Evolutionary conservation across 164 flowering plant genomes (phyloP).

Genomic region (Cinnamomum micranthum): DNA sequence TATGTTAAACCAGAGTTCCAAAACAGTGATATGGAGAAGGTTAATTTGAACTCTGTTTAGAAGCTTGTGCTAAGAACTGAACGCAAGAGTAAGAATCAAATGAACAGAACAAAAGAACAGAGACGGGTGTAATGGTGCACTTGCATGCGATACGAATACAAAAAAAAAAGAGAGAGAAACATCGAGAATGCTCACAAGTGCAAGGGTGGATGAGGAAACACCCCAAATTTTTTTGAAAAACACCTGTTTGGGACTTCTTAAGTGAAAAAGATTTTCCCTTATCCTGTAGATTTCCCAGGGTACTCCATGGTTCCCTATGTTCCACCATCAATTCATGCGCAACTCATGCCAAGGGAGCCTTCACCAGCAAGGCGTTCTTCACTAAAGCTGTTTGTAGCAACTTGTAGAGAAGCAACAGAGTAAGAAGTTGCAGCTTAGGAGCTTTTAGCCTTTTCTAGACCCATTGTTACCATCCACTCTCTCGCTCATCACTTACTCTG

Average conservation of each 20-base stretch:
- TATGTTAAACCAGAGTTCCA: constrained; percentile 1
- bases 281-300: too few species aligned
- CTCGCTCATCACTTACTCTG: constrained; percentile 53
- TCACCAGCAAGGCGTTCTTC: constrained; percentile 81
- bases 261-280: too few species aligned
- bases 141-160: background rate
- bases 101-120: background rate
- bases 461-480: constrained; percentile 53
- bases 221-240: too few species aligned
- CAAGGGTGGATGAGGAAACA: too few species aligned
- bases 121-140: background rate
- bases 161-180: too few species aligned
- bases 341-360: constrained; percentile 71
- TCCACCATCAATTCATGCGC: too few species aligned
- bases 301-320: too few species aligned
- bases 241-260: too few species aligned
- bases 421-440: constrained; percentile 79
- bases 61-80: background rate
- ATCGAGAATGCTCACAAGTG: background rate
- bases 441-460: constrained; percentile 54
- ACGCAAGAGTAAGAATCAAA: background rate
- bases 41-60: background rate
- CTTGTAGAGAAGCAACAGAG: constrained; percentile 81
- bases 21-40: background rate
- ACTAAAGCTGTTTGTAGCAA: constrained; percentile 80